Percentiles rank a stretch among this genome's conserved stretches.
These are phyloP conservation scores for Penicillium tannophilum DNA, from an alignment of 495 filamentous ascomycete species.

Conservation along the genomic window DNA sequence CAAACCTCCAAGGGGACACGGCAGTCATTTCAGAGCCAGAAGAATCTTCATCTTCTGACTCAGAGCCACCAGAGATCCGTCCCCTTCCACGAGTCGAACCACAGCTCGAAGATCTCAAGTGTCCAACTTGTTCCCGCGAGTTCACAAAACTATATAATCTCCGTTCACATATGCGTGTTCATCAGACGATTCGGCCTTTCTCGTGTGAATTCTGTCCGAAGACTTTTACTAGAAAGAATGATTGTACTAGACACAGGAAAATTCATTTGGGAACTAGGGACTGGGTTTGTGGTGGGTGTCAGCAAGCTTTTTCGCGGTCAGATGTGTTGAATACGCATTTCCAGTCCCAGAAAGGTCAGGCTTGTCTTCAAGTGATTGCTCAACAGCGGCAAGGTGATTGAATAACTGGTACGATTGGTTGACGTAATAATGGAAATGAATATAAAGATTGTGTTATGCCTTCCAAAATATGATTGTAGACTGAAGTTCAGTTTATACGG, in stretches of 20 bases:
- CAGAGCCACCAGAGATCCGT: slow-evolving; percentile 4
- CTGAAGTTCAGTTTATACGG: no score
- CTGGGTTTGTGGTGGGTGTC: slow-evolving; percentile 7
- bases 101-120: slow-evolving; percentile 1
- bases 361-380: slow-evolving; percentile 1
- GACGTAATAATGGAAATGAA: no score
- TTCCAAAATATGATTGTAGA: no score
- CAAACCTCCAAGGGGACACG: background rate
- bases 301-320: slow-evolving; percentile 1
- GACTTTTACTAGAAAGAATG: slow-evolving; percentile 3
- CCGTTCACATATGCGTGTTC: background rate
- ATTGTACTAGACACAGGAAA: slow-evolving; percentile 4
- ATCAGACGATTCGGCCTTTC: background rate
- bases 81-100: background rate
- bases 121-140: background rate
- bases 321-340: slow-evolving; percentile 5
- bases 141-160: slow-evolving; percentile 4
- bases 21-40: background rate
- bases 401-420: no score
- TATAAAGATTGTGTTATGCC: no score
- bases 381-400: background rate
- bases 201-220: slow-evolving; percentile 4
- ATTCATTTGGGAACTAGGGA: slow-evolving; percentile 1
- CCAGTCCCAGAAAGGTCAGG: slow-evolving; percentile 4
- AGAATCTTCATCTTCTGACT: background rate